Evolutionary conservation across 2,329 filamentous ascomycete species (phyloP), one percentile per base, ranked within the genome.

Genomic region (Orbilia quercus): DNA sequence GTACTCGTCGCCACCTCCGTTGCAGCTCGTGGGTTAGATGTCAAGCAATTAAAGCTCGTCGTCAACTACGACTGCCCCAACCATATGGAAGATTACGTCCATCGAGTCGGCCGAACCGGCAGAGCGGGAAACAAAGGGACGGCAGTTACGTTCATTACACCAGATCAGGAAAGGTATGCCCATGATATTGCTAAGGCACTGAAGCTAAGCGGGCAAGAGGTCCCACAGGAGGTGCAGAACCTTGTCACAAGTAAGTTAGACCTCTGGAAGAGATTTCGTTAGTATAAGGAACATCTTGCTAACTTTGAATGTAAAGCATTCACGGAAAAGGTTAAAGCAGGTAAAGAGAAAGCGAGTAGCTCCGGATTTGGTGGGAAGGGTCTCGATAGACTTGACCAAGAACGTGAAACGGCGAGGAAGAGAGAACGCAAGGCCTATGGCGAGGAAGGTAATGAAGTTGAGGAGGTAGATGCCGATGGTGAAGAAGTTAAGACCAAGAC

Each of bases 1-100:
- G 96, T 99, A 88, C 96, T 99, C 93, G 95, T 99, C 85, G 95
- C 95, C 84, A 99, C 95, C 77, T 95, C 98, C 81, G 95, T 99
- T 84, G 95, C 95, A 84, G 98, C 95, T 81, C 95, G 95, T 93
- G 95, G 95, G 92, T 97, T 99, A 84, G 95, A 95, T 97, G 96
- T 96, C 92, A 94, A 90, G 81, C 92, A 97, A 80, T 85, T 99
- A 34, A 97, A 96, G 81, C 85, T 98, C 31, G 95, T 99, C 60
- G 89, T 99, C 82, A 98, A 99, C 81, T 98, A 92, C 80, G 77
- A 78, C 71, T 78, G 76, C 53, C 94, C 94, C 0, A 97, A 96
- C 78, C 94, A 98, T 82, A 82, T 96, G 75, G 95, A 99, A 81
- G 95, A 98, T 79, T 98, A 98, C 78, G 94, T 98, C 31, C 95